Base-by-base conservation (phyloP, 495 filamentous ascomycete species). In the Trichocladium uniseriatum region DNA sequence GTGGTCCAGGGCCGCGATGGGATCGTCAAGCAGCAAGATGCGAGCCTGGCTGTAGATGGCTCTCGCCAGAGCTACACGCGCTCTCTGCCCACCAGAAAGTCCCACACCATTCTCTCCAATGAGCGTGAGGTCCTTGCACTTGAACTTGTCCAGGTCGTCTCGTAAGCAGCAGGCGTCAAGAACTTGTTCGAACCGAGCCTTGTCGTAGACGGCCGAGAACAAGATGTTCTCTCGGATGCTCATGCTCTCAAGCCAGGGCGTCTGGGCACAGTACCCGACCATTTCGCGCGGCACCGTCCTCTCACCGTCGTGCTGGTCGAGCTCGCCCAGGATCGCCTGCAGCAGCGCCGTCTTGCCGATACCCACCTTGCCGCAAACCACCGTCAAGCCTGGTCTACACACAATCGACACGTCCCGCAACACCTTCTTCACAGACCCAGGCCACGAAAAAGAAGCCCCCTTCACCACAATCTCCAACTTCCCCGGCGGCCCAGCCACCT, bases 101-200 rank as follows among this genome's bases (percentile, higher is more conserved):
- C 91, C 95, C 37, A 97, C 95, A 0, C 94, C 94, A 55, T 94
- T 83, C 65, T 99, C 92, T 39, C 94, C 92, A 47, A 99, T 94
- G 67, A 94, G 79, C 0, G 91, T 94, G 52, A 86, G 81, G 59
- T 99, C 94, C 19, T 88, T 92, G 64, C 94, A 87, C n/a, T 88
- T 86, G 37, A 97, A 78, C 45, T 78, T 80, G 41, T 85, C 82
- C 56, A 99, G 86, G 61, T 99, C 94, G 49, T 94, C 87, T 3
- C 78, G 60, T n/a, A 99, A 72, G 45, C 94, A 94, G 63, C 92
- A 97, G 14, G 94, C 89, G 51, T 91, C 82, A 7, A 99, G 71
- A 8, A 94, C 94, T 42, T 82, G 77, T 15, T 91, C 82, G 63
- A 96, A 97, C 66, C 96, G 91, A 3, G 72, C 62, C 57, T 81